Conservation (phyloP, 1,139 yeast genomes). For the Candida albicans region DNA sequence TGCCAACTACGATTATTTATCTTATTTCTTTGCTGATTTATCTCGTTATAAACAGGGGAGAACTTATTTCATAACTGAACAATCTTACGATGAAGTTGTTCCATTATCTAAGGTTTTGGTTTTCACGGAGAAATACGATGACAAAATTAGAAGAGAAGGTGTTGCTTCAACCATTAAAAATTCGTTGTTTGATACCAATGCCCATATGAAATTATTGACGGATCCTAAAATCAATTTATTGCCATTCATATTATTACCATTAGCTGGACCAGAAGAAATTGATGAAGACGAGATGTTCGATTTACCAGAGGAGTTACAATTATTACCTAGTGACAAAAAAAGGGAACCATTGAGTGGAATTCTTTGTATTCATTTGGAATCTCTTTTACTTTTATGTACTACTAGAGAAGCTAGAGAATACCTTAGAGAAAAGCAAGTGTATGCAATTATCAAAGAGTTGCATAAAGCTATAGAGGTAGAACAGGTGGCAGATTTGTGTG, state of each 20-base stretch:
- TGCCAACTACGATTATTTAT: conserved; percentile 79
- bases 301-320: conserved; percentile 86
- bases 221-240: conserved; percentile 70
- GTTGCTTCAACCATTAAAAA: conserved; percentile 92
- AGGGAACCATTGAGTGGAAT: conserved; percentile 74
- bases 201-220: conserved; percentile 59
- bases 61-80: conserved; percentile 69
- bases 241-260: conserved; percentile 80
- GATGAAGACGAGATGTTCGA: conserved; percentile 82
- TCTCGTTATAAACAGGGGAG: conserved; percentile 75
- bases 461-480: conserved; percentile 71
- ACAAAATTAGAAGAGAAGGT: conserved; percentile 83
- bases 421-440: conserved; percentile 75
- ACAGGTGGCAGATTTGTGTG: conserved; percentile 65
- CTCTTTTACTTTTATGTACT: conserved; percentile 73
- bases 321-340: conserved; percentile 70
- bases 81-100: conserved; percentile 71
- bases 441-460: conserved; percentile 80
- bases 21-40: conserved; percentile 88
- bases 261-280: conserved; percentile 80
- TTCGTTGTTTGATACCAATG: conserved; percentile 74
- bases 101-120: conserved; percentile 81
- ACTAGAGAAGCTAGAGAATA: conserved; percentile 70
- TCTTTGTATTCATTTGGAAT: conserved; percentile 71
- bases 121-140: conserved; percentile 78